Conservation (phyloP, 2,329 filamentous ascomycete species). For the Colletotrichum sp. region DNA sequence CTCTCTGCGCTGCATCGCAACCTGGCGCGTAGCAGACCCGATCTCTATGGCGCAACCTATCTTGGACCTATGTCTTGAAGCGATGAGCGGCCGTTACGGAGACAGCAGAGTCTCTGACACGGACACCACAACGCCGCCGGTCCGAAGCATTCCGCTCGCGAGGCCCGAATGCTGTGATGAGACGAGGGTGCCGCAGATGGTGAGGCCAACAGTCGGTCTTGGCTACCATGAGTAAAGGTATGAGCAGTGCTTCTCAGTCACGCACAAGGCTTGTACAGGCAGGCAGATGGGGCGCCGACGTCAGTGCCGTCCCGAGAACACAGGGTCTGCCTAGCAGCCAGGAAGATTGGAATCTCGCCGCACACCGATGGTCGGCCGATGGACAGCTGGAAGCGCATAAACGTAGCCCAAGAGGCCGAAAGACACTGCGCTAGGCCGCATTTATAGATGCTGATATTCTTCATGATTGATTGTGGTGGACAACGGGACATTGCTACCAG, state of each 20-base stretch:
- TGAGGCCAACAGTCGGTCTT: background rate
- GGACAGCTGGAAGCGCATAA: background rate
- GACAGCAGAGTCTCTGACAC: background rate
- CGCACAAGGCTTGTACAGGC: background rate
- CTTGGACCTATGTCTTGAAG: background rate
- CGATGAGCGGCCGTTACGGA: background rate
- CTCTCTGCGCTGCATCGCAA: conserved; percentile 2
- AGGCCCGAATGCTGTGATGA: background rate
- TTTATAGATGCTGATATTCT: background rate
- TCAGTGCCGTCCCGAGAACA: background rate
- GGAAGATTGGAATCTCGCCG: background rate
- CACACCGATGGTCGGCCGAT: background rate
- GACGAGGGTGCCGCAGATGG: background rate
- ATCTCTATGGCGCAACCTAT: background rate
- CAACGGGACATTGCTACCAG: background rate
- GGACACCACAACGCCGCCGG: background rate
- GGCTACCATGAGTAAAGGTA: background rate
- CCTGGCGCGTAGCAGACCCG: background rate
- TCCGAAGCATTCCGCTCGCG: background rate
- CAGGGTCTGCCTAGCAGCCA: background rate
- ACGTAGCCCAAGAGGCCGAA: background rate
- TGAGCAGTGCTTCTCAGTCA: background rate
- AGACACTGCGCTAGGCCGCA: background rate
- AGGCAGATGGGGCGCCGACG: background rate
- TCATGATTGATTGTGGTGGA: background rate